These are phyloP conservation scores for Penicillium arizonense DNA, from an alignment of 495 filamentous ascomycete genomes.

Conservation along the genomic window DNA sequence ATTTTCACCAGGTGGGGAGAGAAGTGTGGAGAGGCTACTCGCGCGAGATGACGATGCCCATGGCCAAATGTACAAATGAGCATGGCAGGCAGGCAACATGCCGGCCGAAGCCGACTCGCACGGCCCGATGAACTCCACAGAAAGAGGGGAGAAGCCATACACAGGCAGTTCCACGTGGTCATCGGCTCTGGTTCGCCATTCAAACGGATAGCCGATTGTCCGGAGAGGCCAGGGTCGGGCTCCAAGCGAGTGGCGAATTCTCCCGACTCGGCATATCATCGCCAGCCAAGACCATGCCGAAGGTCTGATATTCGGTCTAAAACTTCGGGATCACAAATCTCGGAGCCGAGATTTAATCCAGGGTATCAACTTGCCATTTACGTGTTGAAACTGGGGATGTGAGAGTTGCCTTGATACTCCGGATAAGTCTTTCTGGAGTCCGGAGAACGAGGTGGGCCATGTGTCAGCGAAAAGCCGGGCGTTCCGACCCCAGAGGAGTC, in stretches of 20 bases:
- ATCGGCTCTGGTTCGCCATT: constrained; percentile 25
- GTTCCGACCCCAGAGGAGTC: constrained; percentile 22
- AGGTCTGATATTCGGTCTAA: constrained; percentile 13
- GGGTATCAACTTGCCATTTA: too few species aligned
- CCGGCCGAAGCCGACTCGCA: constrained; percentile 20
- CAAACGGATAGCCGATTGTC: constrained; percentile 18
- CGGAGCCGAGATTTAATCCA: constrained; percentile 1
- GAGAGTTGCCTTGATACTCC: neutral
- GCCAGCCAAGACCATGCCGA: constrained; percentile 6
- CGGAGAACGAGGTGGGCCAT: constrained; percentile 12
- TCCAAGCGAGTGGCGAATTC: constrained; percentile 13
- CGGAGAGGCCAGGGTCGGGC: constrained; percentile 8
- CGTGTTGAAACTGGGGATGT: too few species aligned
- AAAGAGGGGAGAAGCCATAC: constrained; percentile 15
- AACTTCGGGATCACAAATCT: constrained; percentile 15
- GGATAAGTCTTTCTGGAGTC: constrained; percentile 5
- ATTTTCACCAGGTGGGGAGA: constrained; percentile 19
- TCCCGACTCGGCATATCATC: constrained; percentile 3
- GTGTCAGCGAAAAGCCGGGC: constrained; percentile 3
- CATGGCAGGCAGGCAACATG: constrained; percentile 1
- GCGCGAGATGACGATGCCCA: constrained; percentile 8
- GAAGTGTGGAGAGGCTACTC: constrained; percentile 19
- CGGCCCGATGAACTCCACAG: constrained; percentile 14
- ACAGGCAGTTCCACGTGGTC: constrained; percentile 11
- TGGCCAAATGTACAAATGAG: constrained; percentile 3